Percentiles rank a stretch among this genome's conserved stretches.
Evolutionary conservation across 1,284 basidiomycete genomes (phyloP).

Genomic region (Pterula multifida): DNA sequence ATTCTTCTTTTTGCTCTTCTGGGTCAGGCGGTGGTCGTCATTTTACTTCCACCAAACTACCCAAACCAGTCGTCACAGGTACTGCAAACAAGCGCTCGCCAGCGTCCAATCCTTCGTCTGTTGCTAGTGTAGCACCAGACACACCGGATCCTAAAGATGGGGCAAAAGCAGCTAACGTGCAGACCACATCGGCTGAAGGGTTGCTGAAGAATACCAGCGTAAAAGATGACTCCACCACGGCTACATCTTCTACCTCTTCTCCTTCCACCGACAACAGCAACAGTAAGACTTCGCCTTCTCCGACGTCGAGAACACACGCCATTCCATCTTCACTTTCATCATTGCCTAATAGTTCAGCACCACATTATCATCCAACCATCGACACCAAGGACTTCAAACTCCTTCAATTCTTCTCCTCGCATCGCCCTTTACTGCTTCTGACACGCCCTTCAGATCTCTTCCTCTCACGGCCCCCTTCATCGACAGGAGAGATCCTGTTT

Average conservation of each 20-base stretch:
- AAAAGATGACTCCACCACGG: neutral
- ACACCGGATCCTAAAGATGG: conserved; percentile 10
- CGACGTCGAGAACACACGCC: conserved; percentile 3
- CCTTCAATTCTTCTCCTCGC: conserved; percentile 69
- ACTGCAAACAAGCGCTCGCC: conserved; percentile 16
- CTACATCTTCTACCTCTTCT: neutral
- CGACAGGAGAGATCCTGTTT: conserved; percentile 14
- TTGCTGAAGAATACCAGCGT: neutral
- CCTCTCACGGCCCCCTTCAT: conserved; percentile 26
- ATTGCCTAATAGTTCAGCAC: conserved; percentile 9
- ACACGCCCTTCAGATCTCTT: conserved; percentile 48
- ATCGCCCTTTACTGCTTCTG: conserved; percentile 60
- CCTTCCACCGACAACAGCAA: neutral
- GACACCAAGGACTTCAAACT: conserved; percentile 57
- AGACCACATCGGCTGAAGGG: neutral
- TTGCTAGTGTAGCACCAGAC: conserved; percentile 11
- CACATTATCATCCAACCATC: conserved; percentile 37
- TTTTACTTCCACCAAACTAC: conserved; percentile 58
- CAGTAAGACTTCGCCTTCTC: neutral
- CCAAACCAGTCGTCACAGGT: conserved; percentile 34
- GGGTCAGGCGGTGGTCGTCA: conserved; percentile 65
- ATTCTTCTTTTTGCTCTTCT: conserved; percentile 68
- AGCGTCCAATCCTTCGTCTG: conserved; percentile 10
- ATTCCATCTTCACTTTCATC: neutral
- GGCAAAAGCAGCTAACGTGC: conserved; percentile 3